Evolutionary conservation across 140 eudicot species (phyloP), one percentile per base, ranked within the genome.

Genomic region (Cichorium intybus): DNA sequence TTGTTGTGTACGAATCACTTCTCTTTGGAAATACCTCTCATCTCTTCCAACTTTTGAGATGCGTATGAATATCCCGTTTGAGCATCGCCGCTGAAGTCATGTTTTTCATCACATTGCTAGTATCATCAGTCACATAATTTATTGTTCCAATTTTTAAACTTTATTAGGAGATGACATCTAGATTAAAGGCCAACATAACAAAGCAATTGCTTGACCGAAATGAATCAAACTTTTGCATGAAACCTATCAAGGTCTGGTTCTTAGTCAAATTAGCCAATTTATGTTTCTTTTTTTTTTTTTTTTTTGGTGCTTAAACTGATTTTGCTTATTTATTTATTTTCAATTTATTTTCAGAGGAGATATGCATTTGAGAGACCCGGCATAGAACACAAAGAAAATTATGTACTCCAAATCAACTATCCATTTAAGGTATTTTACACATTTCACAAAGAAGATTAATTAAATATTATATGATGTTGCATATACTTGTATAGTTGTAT

Each of bases 361-460:
- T 92, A 88, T 77, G 93, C 96, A 27, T 92, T 92, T 77, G 99
- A 92, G 77, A 80, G 93, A 49, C 70, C 84, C 33, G 99, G 88
- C 80, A 68, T 92, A 71, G 88, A 86, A 57, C 76, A 35, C 46
- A 93, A 84, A 75, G 96, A 88, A 72, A 85, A 78, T 65, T 92
- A 88, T 72, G 89, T 82, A 64, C 86, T 92, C 3, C 88, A 92
- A 80, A 75, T 92, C 72, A 92, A 66, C 59, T 92, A 88, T 71
- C 95, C 98, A n/a, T 88, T 85, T 37, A 85, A 85, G 95, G 99
- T 92, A 82, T 60, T 45, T 46, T 69, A 26, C 62, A 45, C 58
- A 72, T 68, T 51, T 37, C 53, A 18, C 26, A 27, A 9, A 6
- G 26, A 45, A 26, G 26, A 20, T n/a, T 47, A 27, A 22, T 17